Evolutionary conservation across 2,329 filamentous ascomycete species (phyloP).

Genomic region (Ophiocordyceps unilateralis): DNA sequence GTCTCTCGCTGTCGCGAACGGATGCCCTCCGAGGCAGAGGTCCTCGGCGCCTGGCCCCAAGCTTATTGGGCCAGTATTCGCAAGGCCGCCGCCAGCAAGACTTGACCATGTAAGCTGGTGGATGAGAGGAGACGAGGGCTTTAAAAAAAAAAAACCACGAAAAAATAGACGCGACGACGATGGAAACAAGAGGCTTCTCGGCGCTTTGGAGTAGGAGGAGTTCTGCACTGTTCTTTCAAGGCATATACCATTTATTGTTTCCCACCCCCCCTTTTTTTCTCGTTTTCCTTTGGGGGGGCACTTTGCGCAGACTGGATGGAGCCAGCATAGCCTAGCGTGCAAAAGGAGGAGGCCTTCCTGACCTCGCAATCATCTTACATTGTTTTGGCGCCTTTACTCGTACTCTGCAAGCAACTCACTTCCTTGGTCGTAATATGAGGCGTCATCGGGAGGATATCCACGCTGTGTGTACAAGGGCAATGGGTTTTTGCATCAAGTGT

Average conservation of each 20-base stretch:
- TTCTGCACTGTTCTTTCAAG: constrained; percentile 8
- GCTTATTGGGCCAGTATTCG: constrained; percentile 44
- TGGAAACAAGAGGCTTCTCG: neutral
- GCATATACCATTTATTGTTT: constrained; percentile 6
- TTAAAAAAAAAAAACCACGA: constrained; percentile 1
- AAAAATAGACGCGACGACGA: neutral
- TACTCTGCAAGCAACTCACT: too few species aligned
- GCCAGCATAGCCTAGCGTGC: constrained; percentile 4
- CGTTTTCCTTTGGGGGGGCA: too few species aligned
- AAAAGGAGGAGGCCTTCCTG: neutral
- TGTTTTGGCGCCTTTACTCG: too few species aligned
- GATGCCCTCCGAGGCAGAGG: constrained; percentile 40
- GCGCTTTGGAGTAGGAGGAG: constrained; percentile 5
- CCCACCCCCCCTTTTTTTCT: too few species aligned
- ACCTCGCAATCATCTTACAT: neutral
- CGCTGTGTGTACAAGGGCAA: too few species aligned
- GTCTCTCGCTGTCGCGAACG: constrained; percentile 39
- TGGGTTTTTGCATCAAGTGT: too few species aligned
- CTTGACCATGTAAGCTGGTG: constrained; percentile 5
- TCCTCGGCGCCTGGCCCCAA: constrained; percentile 36
- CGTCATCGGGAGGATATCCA: too few species aligned
- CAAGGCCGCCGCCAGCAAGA: constrained; percentile 25
- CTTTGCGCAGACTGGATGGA: too few species aligned
- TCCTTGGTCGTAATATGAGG: too few species aligned
- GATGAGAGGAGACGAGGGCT: constrained; percentile 1